Percentiles rank a stretch among this genome's conserved stretches.
Evolutionary conservation across 805 yeast species (phyloP).

Genomic region (Kuraishia cidri): DNA sequence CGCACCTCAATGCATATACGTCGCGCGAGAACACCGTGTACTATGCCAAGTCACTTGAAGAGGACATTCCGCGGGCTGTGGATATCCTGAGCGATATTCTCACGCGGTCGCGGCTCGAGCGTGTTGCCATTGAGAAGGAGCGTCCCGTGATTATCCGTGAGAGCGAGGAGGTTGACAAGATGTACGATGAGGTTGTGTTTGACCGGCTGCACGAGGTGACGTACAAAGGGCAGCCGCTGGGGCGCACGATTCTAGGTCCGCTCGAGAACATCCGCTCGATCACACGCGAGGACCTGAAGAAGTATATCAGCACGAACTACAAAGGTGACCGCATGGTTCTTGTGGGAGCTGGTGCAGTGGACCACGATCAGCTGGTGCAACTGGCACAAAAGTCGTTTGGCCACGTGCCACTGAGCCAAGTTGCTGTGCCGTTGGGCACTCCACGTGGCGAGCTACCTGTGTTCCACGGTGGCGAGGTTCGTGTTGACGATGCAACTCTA

Average conservation of each 20-base stretch:
- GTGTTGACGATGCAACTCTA: slow-evolving; percentile 71
- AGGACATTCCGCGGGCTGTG: slow-evolving; percentile 77
- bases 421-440: slow-evolving; percentile 64
- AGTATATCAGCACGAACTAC: slow-evolving; percentile 79
- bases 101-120: slow-evolving; percentile 77
- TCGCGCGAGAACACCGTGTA: slow-evolving; percentile 96
- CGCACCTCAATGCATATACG: slow-evolving; percentile 97
- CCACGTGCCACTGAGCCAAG: slow-evolving; percentile 43
- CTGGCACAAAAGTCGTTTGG: slow-evolving; percentile 75
- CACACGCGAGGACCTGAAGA: slow-evolving; percentile 62
- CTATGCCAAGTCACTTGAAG: slow-evolving; percentile 79
- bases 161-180: slow-evolving; percentile 95
- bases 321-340: slow-evolving; percentile 96
- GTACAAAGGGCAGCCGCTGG: slow-evolving; percentile 84
- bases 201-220: slow-evolving; percentile 94
- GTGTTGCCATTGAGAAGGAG: slow-evolving; percentile 85
- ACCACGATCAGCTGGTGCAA: slow-evolving; percentile 74
- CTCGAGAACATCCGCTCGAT: slow-evolving; percentile 79
- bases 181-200: slow-evolving; percentile 97
- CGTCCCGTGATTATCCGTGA: slow-evolving; percentile 95
- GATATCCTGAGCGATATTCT: slow-evolving; percentile 86
- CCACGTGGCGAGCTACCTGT: slow-evolving; percentile 66
- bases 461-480: slow-evolving; percentile 80
- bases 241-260: slow-evolving; percentile 95
- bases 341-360: slow-evolving; percentile 93